Evolutionary conservation across 371 early-diverging fungal genomes (phyloP).

Genomic region (Mucor plumbeus): DNA sequence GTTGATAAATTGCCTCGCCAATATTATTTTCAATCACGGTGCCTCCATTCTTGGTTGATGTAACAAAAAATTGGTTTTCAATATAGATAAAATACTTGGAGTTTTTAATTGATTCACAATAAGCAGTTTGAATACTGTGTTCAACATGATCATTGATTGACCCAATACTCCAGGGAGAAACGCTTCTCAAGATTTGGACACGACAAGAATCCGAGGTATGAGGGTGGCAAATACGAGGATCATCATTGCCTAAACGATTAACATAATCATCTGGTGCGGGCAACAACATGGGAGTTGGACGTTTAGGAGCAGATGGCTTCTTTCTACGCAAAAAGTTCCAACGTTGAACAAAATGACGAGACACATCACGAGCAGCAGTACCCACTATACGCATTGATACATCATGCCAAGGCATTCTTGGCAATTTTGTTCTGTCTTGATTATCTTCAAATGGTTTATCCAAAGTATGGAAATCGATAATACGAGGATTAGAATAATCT

Average conservation of each 20-base stretch:
- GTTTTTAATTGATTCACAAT: slow-evolving; percentile 70
- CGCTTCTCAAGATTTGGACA: slow-evolving; percentile 69
- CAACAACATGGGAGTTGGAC: slow-evolving; percentile 65
- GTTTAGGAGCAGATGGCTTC: slow-evolving; percentile 57
- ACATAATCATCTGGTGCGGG: slow-evolving; percentile 67
- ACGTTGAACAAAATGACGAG: slow-evolving; percentile 87
- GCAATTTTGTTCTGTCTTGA: slow-evolving; percentile 38
- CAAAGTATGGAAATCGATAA: slow-evolving; percentile 80
- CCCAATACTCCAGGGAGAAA: slow-evolving; percentile 68
- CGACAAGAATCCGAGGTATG: slow-evolving; percentile 48
- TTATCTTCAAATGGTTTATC: slow-evolving; percentile 51
- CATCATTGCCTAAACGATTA: slow-evolving; percentile 18
- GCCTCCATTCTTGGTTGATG: slow-evolving; percentile 33
- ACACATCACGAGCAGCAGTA: slow-evolving; percentile 75
- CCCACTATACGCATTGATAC: slow-evolving; percentile 67
- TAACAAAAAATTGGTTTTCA: slow-evolving; percentile 85
- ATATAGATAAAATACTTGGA: slow-evolving; percentile 89
- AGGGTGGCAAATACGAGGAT: slow-evolving; percentile 27
- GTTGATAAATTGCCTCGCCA: slow-evolving; percentile 74
- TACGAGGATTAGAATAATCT: slow-evolving; percentile 89
- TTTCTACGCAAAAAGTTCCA: slow-evolving; percentile 82
- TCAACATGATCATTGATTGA: slow-evolving; percentile 50
- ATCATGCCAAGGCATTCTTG: slow-evolving; percentile 97
- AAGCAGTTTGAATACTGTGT: slow-evolving; percentile 80
- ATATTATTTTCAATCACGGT: slow-evolving; percentile 72